A percentile compares a stretch with the other conserved stretches of the same genome.
Conservation (phyloP, 139 green algal genomes). For the Bryopsis sp. region DNA sequence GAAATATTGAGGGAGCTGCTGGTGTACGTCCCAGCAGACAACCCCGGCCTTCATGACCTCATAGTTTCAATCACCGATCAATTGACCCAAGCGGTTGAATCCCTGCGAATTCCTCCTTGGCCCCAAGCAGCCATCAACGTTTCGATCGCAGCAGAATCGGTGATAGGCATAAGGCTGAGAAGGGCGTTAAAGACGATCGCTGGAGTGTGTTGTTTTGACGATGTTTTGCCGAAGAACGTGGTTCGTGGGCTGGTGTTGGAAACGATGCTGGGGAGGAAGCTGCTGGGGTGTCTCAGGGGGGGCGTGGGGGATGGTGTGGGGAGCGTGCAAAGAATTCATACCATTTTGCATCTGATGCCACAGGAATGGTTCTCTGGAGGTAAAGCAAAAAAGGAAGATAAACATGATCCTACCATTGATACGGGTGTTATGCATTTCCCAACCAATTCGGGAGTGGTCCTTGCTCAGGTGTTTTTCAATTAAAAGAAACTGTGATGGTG, state of each 20-base stretch:
- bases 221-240: not conserved
- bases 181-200: not conserved
- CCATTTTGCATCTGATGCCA: no score
- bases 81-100: not conserved
- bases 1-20: constrained; percentile 18
- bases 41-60: constrained; percentile 6
- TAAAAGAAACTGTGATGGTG: no score
- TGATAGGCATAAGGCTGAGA: not conserved
- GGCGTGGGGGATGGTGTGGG: no score
- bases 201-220: not conserved
- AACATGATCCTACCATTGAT: no score
- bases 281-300: not conserved
- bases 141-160: not conserved
- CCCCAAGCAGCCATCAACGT: not conserved
- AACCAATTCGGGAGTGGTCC: no score
- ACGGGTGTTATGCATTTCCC: no score
- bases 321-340: no score
- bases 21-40: constrained; percentile 6
- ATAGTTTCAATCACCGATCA: not conserved
- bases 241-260: not conserved
- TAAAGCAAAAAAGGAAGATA: no score
- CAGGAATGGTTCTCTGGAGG: no score
- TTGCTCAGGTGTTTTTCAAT: no score
- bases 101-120: not conserved
- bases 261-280: not conserved